Evolutionary conservation across 352 stramenopile genomes (phyloP).

Genomic region (Globisporangium polare): DNA sequence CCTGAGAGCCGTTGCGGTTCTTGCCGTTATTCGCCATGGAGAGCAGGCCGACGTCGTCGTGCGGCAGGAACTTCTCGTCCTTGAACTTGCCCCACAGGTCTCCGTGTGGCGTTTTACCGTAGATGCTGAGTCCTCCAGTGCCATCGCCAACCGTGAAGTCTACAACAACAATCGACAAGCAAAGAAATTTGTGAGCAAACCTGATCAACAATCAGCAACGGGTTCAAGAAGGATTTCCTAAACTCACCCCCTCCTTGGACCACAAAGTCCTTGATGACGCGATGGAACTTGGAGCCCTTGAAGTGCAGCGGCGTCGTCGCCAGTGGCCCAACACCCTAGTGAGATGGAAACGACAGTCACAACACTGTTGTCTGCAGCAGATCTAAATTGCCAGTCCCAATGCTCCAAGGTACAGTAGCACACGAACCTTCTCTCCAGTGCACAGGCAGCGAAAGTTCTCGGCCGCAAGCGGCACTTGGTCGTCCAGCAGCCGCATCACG

Average conservation of each 20-base stretch:
- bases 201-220: too few species aligned
- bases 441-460: conserved; percentile 93
- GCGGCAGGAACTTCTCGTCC: conserved; percentile 70
- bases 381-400: conserved; percentile 20
- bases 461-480: conserved; percentile 91
- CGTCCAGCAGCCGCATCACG: conserved; percentile 93
- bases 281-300: conserved; percentile 88
- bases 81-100: conserved; percentile 84
- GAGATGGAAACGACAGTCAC: not conserved
- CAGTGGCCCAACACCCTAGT: conserved; percentile 20
- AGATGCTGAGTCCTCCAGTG: conserved; percentile 78
- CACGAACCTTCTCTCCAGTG: conserved; percentile 70
- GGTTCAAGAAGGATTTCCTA: too few species aligned
- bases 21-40: conserved; percentile 83
- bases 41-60: conserved; percentile 70
- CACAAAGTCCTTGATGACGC: conserved; percentile 93
- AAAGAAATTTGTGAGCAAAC: too few species aligned
- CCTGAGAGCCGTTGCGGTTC: conserved; percentile 72
- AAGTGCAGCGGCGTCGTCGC: conserved; percentile 55
- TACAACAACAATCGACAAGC: too few species aligned
- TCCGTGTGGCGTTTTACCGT: conserved; percentile 52
- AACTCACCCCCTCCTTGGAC: conserved; percentile 82
- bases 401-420: not conserved
- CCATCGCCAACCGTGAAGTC: conserved; percentile 70
- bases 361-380: not conserved